A percentile compares a stretch with the other conserved stretches of the same genome.
phyloP scores from a whole-genome alignment of 148 eudicot genomes.

The Amaranthus cruentus region DNA sequence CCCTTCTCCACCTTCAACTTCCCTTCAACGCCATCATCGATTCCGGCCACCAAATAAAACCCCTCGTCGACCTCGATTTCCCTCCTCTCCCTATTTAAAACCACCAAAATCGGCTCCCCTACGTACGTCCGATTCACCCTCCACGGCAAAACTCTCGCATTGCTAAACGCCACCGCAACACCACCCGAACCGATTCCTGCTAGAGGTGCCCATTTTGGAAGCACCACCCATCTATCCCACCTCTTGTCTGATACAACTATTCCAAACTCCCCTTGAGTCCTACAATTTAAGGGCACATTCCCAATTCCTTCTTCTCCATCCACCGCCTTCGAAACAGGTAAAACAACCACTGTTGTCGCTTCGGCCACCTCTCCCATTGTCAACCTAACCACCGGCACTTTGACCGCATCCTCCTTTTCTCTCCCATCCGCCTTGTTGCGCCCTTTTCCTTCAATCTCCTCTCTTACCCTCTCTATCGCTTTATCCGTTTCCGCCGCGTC shows the following conservation, averaged over 20 bases:
- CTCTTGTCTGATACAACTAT: conserved; percentile 54
- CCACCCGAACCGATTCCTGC: conserved; percentile 55
- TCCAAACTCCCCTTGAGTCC: conserved; percentile 57
- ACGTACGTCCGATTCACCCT: conserved; percentile 47
- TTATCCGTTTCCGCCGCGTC: conserved; percentile 45
- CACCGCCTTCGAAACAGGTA: conserved; percentile 62
- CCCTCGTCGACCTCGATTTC: conserved; percentile 57
- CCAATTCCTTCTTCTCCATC: conserved; percentile 42
- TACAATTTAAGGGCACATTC: conserved; percentile 58
- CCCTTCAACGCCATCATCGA: conserved; percentile 25
- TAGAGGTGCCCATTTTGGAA: conserved; percentile 77
- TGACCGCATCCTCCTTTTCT: conserved; percentile 26
- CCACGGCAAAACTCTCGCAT: conserved; percentile 76
- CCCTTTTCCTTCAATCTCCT: conserved; percentile 43
- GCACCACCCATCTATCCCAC: conserved; percentile 85
- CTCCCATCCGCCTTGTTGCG: conserved; percentile 8
- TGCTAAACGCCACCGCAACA: conserved; percentile 54
- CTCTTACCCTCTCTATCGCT: conserved; percentile 35
- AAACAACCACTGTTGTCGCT: conserved; percentile 51
- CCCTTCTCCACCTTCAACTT: conserved; percentile 74
- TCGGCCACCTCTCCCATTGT: conserved; percentile 75
- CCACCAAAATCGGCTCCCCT: conserved; percentile 70
- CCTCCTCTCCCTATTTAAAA: conserved; percentile 56
- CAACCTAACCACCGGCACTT: conserved; percentile 83
- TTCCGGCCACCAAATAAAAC: conserved; percentile 49